Evolutionary conservation across 2,329 filamentous ascomycete species (phyloP).

Genomic region (Aspergillus sp.): DNA sequence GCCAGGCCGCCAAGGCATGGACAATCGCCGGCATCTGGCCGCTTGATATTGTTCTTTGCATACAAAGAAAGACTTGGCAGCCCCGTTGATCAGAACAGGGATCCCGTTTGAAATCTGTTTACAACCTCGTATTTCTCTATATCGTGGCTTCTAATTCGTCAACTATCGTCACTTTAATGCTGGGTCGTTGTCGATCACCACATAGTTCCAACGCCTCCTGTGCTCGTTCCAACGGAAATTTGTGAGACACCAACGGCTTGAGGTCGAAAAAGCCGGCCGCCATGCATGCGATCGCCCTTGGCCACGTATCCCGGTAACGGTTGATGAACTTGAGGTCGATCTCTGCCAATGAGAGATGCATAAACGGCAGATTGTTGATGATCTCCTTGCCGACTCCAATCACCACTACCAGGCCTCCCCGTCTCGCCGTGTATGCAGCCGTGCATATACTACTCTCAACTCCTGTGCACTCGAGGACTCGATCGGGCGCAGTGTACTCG

Average conservation of each 20-base stretch:
- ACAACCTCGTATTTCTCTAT: not conserved
- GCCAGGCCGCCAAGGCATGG: not conserved
- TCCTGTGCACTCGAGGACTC: conserved; percentile 68
- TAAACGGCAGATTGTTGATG: conserved; percentile 70
- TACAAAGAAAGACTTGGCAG: not conserved
- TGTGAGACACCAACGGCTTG: conserved; percentile 66
- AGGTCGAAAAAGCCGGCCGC: conserved; percentile 64
- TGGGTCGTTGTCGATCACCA: conserved; percentile 57
- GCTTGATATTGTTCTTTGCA: conserved; percentile 1
- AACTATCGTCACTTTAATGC: conserved; percentile 65
- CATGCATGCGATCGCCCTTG: conserved; percentile 65
- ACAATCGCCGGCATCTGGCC: not conserved
- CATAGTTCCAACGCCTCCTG: conserved; percentile 61
- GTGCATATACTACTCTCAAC: conserved; percentile 67
- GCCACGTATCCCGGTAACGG: conserved; percentile 72
- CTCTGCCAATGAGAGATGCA: conserved; percentile 68
- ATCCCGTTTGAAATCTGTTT: not conserved
- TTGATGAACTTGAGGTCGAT: conserved; percentile 74
- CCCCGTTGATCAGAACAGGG: not conserved
- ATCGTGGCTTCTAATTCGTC: conserved; percentile 49
- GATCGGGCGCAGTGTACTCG: conserved; percentile 62
- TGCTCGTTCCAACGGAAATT: conserved; percentile 65
- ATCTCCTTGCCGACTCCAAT: conserved; percentile 66
- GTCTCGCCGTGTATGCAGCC: conserved; percentile 60
- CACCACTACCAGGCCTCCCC: conserved; percentile 65